Base-by-base conservation (phyloP, 148 eudicot genomes). In the Vaccinium myrtillus region DNA sequence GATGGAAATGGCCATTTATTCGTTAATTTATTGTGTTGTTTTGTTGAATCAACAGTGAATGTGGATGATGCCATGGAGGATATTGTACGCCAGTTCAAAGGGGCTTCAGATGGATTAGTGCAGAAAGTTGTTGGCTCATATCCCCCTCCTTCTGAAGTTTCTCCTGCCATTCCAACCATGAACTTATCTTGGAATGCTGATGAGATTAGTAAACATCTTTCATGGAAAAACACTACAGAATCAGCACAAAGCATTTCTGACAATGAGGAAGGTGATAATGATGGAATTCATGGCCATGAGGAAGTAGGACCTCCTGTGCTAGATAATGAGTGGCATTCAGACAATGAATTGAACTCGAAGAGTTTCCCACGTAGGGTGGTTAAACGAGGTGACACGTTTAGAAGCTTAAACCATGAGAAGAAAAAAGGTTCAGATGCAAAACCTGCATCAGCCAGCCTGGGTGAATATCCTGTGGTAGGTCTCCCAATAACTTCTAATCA, bases 51-150 rank as follows among this genome's bases (percentile, higher is more conserved):
- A 65, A 82, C 82, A 95, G 99, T 97, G 69, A 95, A 94, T 83
- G 98, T 97, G 81, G 99, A 97, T 88, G 98, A 95, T 88, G 99
- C 98, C 71, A 90, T 97, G 90, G 99, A 97, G 89, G 99, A 97
- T 88, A 93, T 97, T 70, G 94, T 94, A 81, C 93, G 98, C 78
- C 99, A 97, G 88, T 92, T 95, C 88, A 97, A 93, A 89, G 99
- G 99, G 87, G 99, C 93, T 88, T 93, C 99, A n/a, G 98, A 91
- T 90, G 97, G 95, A 79, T 90, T 94, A 27, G 87, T 89, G 87
- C 92, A 90, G 78, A 93, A 93, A 87, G 96, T 91, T 81, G 93
- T 85, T 74, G 91, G 93, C 71, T 81, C 96, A 84, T 88, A 93
- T 86, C 84, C 96, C 78, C 84, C 87, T 56, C 85, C 87, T 54